A percentile compares a stretch with the other conserved stretches of the same genome.
These are phyloP conservation scores for Diospyros lotus DNA, from an alignment of 148 eudicot species.

Conservation along the genomic window DNA sequence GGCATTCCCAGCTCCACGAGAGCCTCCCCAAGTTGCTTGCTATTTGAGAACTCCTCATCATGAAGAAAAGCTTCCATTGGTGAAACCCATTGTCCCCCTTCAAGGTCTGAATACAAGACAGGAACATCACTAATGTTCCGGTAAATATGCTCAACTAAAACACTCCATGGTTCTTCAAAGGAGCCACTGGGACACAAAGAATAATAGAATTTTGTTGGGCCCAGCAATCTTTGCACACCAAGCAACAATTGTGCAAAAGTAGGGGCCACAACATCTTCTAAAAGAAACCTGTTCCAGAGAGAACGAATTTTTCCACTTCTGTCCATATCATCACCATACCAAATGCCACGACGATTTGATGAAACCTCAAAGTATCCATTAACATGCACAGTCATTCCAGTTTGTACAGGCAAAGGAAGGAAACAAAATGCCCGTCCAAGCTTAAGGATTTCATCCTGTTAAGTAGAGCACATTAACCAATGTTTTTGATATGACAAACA, in stretches of 20 bases:
- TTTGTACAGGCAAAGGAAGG: slow-evolving; percentile 95
- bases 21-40: slow-evolving; percentile 66
- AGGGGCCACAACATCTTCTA: slow-evolving; percentile 90
- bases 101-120: slow-evolving; percentile 61
- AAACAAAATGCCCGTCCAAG: slow-evolving; percentile 91
- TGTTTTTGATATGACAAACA: background rate
- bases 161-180: slow-evolving; percentile 97
- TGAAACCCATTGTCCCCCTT: slow-evolving; percentile 83
- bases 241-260: slow-evolving; percentile 61
- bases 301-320: slow-evolving; percentile 95
- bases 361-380: slow-evolving; percentile 99
- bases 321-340: slow-evolving; percentile 99
- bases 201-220: slow-evolving; percentile 68
- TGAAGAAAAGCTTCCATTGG: slow-evolving; percentile 79
- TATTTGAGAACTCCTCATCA: slow-evolving; percentile 56
- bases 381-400: slow-evolving; percentile 83
- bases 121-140: slow-evolving; percentile 51
- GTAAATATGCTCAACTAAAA: slow-evolving; percentile 70
- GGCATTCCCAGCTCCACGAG: slow-evolving; percentile 80
- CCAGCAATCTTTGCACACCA: slow-evolving; percentile 55
- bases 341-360: slow-evolving; percentile 98
- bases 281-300: slow-evolving; percentile 90
- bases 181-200: slow-evolving; percentile 86
- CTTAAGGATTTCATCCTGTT: slow-evolving; percentile 69
- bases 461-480: slow-evolving; percentile 19